Conservation (phyloP, 2,329 filamentous ascomycete genomes). For the Cephalotrichum gorgonifer region DNA sequence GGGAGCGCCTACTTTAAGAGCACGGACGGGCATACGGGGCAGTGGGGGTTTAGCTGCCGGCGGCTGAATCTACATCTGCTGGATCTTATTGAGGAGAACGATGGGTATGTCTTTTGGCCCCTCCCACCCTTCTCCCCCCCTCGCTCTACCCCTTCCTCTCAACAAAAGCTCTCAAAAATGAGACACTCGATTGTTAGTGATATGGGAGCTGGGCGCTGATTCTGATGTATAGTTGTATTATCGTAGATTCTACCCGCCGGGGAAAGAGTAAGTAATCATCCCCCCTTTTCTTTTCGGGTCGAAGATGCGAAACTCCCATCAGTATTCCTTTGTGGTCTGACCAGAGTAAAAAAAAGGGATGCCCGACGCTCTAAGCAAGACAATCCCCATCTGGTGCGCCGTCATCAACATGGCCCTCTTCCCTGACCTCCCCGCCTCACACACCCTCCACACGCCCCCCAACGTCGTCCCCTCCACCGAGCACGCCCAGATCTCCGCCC, state of each 20-base stretch:
- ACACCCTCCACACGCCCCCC: slow-evolving; percentile 59
- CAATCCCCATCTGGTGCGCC: slow-evolving; percentile 85
- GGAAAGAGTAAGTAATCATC: slow-evolving; percentile 63
- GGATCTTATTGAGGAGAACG: slow-evolving; percentile 50
- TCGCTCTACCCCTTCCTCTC: not conserved
- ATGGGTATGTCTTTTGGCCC: slow-evolving; percentile 55
- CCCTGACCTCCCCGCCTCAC: slow-evolving; percentile 35
- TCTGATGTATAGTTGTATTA: slow-evolving; percentile 54
- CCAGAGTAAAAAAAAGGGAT: slow-evolving; percentile 43
- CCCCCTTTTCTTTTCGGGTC: too few relatives aligned
- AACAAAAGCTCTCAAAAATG: not conserved
- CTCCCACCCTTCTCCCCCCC: not conserved
- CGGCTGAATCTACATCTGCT: slow-evolving; percentile 78
- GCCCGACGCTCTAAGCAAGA: slow-evolving; percentile 91
- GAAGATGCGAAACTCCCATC: not conserved
- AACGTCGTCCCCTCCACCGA: slow-evolving; percentile 65
- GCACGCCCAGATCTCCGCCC: slow-evolving; percentile 63
- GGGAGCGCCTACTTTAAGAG: slow-evolving; percentile 93
- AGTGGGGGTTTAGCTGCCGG: slow-evolving; percentile 83
- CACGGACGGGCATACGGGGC: slow-evolving; percentile 84
- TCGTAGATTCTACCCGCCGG: slow-evolving; percentile 86
- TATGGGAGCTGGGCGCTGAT: not conserved
- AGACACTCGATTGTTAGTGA: not conserved
- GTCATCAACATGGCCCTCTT: slow-evolving; percentile 77
- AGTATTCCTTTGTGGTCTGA: not conserved